A percentile compares a stretch with the other conserved stretches of the same genome.
phyloP scores from a whole-genome alignment of 2,329 filamentous ascomycete genomes.

The Xylaria sp. region DNA sequence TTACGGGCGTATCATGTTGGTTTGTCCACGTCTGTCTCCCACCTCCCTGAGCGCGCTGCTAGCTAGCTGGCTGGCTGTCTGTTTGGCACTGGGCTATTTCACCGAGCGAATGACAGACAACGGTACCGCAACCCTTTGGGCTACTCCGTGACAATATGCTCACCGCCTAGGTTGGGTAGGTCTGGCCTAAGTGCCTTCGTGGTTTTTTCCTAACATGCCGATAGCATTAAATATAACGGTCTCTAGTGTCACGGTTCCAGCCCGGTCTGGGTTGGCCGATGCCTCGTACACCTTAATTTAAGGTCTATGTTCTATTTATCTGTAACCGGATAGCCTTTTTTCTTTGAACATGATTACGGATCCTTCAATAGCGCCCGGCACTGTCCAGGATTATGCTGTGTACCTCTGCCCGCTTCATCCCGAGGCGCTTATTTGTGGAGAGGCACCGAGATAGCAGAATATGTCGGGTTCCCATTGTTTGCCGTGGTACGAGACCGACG shows the following conservation, averaged over 20 bases:
- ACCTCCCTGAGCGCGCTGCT: conserved; percentile 3
- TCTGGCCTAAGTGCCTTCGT: background rate
- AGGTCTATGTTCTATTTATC: conserved; percentile 18
- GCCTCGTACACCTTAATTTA: conserved; percentile 27
- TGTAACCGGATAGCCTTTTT: conserved; percentile 23
- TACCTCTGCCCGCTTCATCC: conserved; percentile 7
- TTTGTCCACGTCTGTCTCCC: conserved; percentile 15
- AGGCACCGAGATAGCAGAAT: background rate
- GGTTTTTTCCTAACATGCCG: background rate
- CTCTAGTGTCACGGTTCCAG: conserved; percentile 18
- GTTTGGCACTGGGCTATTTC: background rate
- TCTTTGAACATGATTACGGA: conserved; percentile 25
- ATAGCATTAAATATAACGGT: conserved; percentile 16
- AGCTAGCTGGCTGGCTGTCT: background rate
- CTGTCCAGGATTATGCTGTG: conserved; percentile 9
- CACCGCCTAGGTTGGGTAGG: conserved; percentile 15
- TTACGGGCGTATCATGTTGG: conserved; percentile 27
- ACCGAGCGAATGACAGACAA: conserved; percentile 5
- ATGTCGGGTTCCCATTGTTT: background rate
- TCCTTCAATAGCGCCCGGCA: conserved; percentile 22
- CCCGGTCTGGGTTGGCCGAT: conserved; percentile 27
- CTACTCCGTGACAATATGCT: conserved; percentile 1
- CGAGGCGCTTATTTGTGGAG: background rate
- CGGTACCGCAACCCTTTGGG: background rate
- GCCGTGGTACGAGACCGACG: background rate